A percentile compares a stretch with the other conserved stretches of the same genome.
phyloP scores from a whole-genome alignment of 2,329 filamentous ascomycete genomes.

The Cercospora brassicicola region DNA sequence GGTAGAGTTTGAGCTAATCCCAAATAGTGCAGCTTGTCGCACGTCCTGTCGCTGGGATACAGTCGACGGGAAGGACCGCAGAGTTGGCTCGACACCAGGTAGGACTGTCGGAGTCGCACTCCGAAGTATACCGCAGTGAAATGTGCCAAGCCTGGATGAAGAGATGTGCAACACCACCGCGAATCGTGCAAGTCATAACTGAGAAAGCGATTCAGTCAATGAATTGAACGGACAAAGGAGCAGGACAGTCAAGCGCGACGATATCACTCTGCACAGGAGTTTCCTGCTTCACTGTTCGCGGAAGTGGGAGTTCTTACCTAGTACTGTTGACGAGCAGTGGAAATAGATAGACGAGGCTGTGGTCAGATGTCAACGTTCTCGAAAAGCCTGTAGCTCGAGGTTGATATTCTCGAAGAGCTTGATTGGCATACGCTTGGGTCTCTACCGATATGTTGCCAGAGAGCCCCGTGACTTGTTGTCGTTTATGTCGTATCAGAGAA shows the following conservation, averaged over 20 bases:
- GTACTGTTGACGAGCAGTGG: not conserved
- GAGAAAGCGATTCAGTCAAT: not conserved
- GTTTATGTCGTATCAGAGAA: not conserved
- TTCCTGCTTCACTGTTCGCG: not conserved
- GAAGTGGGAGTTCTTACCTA: not conserved
- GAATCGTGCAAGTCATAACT: not conserved
- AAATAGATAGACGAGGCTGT: not conserved
- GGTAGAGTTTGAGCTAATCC: not conserved
- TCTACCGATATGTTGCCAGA: not conserved
- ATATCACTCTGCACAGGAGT: not conserved
- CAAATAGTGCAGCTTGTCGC: not conserved
- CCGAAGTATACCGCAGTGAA: not conserved
- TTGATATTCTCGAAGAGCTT: not conserved
- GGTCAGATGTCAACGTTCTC: not conserved
- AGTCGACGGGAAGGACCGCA: not conserved
- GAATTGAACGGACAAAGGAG: not conserved
- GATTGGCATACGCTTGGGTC: not conserved
- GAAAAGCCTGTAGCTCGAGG: not conserved
- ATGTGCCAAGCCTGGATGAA: not conserved
- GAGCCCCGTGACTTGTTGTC: not conserved
- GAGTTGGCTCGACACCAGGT: not conserved
- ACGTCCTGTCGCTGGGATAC: not conserved
- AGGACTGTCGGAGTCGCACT: not conserved
- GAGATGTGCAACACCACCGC: not conserved
- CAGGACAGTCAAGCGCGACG: not conserved